Evolutionary conservation across 2,329 filamentous ascomycete species (phyloP).

Genomic region (Nemania serpens): DNA sequence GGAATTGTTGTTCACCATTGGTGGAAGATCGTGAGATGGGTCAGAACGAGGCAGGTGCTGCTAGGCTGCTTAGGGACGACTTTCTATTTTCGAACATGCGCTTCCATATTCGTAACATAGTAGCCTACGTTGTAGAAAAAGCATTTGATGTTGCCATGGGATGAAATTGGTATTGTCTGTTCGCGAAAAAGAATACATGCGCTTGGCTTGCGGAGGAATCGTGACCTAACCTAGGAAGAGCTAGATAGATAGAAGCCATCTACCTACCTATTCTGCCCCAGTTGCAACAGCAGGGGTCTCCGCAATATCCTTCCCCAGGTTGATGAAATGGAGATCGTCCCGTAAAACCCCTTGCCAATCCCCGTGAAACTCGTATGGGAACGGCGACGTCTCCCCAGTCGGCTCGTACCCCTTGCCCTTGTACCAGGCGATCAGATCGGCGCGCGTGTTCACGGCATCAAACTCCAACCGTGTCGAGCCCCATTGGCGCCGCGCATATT

Average conservation of each 20-base stretch:
- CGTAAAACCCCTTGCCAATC: slow-evolving; percentile 43
- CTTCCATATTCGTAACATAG: neutral
- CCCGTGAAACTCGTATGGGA: slow-evolving; percentile 48
- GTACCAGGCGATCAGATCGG: slow-evolving; percentile 54
- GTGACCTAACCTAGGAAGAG: neutral
- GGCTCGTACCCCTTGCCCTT: slow-evolving; percentile 47
- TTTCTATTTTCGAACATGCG: neutral
- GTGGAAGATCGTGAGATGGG: slow-evolving; percentile 19
- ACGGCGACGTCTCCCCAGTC: slow-evolving; percentile 48
- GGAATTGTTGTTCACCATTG: slow-evolving; percentile 3
- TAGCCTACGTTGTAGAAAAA: neutral
- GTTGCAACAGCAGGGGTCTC: neutral
- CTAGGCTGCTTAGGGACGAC: neutral
- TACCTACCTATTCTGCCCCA: neutral
- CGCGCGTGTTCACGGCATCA: slow-evolving; percentile 49
- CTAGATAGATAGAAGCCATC: neutral
- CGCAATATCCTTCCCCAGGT: slow-evolving; percentile 46
- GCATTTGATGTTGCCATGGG: neutral
- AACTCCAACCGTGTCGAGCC: slow-evolving; percentile 47
- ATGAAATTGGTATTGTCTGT: neutral
- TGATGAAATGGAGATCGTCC: slow-evolving; percentile 50
- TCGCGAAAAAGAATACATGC: neutral
- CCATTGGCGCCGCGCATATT: slow-evolving; percentile 42
- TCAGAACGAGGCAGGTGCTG: neutral
- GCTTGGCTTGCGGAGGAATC: neutral